Evolutionary conservation across 331 rosid species (phyloP).

Genomic region (Acacia pycnantha): DNA sequence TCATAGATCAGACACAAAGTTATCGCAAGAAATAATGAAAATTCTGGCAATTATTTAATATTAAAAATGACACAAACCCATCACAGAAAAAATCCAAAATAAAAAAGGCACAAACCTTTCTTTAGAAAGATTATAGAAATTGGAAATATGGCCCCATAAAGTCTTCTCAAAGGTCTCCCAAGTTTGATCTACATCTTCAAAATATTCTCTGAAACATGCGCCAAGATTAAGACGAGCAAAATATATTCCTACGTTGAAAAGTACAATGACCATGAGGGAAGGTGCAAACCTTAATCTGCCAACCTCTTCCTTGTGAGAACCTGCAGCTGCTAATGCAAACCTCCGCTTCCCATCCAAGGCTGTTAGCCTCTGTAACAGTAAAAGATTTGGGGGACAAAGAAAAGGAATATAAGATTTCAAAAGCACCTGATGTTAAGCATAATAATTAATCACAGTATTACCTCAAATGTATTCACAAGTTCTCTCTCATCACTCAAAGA

Average conservation of each 20-base stretch:
- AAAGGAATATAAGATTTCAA: conserved; percentile 24
- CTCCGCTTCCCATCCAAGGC: conserved; percentile 97
- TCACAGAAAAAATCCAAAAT: background rate
- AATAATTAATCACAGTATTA: conserved; percentile 29
- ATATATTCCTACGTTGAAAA: conserved; percentile 16
- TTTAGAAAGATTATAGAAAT: conserved; percentile 88
- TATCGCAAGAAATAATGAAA: background rate
- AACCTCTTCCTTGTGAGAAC: conserved; percentile 96
- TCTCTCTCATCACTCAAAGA: conserved; percentile 93
- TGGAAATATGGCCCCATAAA: conserved; percentile 84
- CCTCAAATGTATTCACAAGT: conserved; percentile 88
- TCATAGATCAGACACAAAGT: background rate
- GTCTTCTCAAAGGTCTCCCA: conserved; percentile 99
- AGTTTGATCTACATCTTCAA: conserved; percentile 90
- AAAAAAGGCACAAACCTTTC: conserved; percentile 67
- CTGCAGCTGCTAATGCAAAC: conserved; percentile 96
- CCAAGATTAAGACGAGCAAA: conserved; percentile 27
- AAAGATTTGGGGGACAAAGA: background rate
- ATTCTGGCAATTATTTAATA: background rate
- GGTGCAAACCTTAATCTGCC: conserved; percentile 76
- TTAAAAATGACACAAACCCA: conserved; percentile 6
- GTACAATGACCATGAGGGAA: conserved; percentile 8
- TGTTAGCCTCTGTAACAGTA: conserved; percentile 70
- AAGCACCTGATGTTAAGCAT: conserved; percentile 13
- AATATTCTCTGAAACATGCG: conserved; percentile 68